Percentiles rank a stretch among this genome's conserved stretches.
These are phyloP conservation scores for Epichloe sylvatica DNA, from an alignment of 2,329 filamentous ascomycete genomes.

Conservation along the genomic window DNA sequence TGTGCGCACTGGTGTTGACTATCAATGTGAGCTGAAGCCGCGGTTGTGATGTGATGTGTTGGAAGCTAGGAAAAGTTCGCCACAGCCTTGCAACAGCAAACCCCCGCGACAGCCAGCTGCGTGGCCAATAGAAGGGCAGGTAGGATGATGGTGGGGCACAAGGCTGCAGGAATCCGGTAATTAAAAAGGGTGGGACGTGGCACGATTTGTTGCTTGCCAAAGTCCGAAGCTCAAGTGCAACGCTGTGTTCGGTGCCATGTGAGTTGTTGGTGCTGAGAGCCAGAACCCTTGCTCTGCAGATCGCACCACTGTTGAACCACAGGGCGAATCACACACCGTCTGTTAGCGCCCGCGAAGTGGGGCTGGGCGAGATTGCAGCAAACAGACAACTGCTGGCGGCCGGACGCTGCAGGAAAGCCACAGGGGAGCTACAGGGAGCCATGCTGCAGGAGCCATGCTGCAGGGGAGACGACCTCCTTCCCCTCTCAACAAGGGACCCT, in stretches of 20 bases:
- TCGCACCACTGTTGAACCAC: neutral
- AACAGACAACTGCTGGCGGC: no score
- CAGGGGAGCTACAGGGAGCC: no score
- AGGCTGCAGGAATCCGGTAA: neutral
- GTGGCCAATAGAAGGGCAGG: neutral
- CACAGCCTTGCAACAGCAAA: slow-evolving; percentile 1
- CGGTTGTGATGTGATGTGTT: neutral
- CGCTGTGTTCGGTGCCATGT: no score
- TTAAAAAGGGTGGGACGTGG: no score
- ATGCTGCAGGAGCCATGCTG: no score
- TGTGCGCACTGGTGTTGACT: neutral
- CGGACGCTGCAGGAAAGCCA: no score
- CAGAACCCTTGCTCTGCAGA: neutral
- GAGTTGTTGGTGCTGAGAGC: no score
- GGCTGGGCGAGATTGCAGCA: no score
- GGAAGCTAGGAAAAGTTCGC: slow-evolving; percentile 2
- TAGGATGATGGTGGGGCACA: neutral
- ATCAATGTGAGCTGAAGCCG: neutral
- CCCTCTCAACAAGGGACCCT: no score
- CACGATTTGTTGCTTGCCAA: no score
- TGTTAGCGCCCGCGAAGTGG: slow-evolving; percentile 8
- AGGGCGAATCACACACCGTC: slow-evolving; percentile 9
- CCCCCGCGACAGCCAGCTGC: neutral
- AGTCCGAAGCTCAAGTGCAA: no score
- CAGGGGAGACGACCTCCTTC: no score